Base-by-base conservation (phyloP, 2,329 filamentous ascomycete genomes). In the Arthrobotrys musiformis region DNA sequence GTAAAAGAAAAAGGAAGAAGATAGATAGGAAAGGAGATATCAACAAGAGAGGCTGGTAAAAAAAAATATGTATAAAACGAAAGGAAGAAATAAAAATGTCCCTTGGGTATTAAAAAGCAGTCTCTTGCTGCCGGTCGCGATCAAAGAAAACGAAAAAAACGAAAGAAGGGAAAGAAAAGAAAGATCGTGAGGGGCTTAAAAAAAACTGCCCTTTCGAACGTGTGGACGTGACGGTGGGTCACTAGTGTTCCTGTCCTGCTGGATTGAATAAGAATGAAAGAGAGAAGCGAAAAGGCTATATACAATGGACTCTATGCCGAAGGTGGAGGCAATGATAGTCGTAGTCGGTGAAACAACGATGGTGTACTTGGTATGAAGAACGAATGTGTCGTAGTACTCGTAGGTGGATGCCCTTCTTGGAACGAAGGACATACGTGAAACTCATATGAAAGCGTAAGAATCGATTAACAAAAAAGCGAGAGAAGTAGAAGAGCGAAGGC, bases 101-200 rank as follows among this genome's bases (percentile, higher is more conserved):
- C 26, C 63, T 70, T 33, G 24, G 33, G 66, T 54, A 69, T 69
- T 70, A 69, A 69, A 58, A 56, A 4, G 54, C 33, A 58, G 54
- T n/a, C 19, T 58, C 22, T 33, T 24, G 33, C 54, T 24, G 30
- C 50, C 35, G 48, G 24, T 52, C 48, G 22, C 24, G 40, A 61
- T 30, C 22, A 63, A 40, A 22, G 54, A 28, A 73, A 58, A 11
- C 13, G 58, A 56, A 54, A 42, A 70, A 15, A 19, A 46, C 70
- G 58, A 69, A 78, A 52, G 22, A 19, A 11, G 69, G 74, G 37
- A 26, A 63, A 70, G 67, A 54, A 69, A 60, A 62, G 77, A n/a
- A n/a, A 62, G 72, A 75, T 48, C 60, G 56, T 70, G 52, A 42
- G 52, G 33, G 48, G 48, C 42, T 35, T 19, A 35, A 33, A 35